A percentile compares a stretch with the other conserved stretches of the same genome.
These are phyloP conservation scores for Arthroderma uncinatum DNA, from an alignment of 2,329 filamentous ascomycete genomes.

Conservation along the genomic window DNA sequence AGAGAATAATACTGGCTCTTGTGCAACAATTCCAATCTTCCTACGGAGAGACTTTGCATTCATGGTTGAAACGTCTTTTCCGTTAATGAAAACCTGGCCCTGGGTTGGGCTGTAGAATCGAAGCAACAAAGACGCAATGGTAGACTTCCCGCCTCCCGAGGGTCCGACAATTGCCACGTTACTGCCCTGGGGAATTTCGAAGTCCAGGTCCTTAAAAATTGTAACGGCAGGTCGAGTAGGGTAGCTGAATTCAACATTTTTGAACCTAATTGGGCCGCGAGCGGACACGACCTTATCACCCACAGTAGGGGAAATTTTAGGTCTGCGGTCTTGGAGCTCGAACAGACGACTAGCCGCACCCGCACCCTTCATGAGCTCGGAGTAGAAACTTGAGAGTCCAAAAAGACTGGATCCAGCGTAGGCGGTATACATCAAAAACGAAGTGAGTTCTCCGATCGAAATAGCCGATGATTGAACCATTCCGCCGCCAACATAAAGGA, in stretches of 20 bases:
- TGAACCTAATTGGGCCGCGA: slow-evolving; percentile 78
- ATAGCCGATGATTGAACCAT: slow-evolving; percentile 81
- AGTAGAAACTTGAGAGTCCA: slow-evolving; percentile 90
- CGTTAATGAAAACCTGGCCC: slow-evolving; percentile 72
- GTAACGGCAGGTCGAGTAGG: slow-evolving; percentile 82
- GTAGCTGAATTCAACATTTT: slow-evolving; percentile 78
- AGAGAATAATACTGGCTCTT: slow-evolving; percentile 90
- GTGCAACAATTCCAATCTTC: slow-evolving; percentile 87
- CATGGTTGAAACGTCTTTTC: slow-evolving; percentile 69
- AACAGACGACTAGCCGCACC: slow-evolving; percentile 94
- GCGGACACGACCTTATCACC: slow-evolving; percentile 71
- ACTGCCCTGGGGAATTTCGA: slow-evolving; percentile 82
- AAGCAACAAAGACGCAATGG: slow-evolving; percentile 79
- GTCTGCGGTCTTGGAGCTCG: slow-evolving; percentile 82
- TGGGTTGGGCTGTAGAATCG: slow-evolving; percentile 78
- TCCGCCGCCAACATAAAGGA: slow-evolving; percentile 80
- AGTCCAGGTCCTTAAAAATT: slow-evolving; percentile 82
- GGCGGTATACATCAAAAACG: slow-evolving; percentile 97
- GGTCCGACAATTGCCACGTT: slow-evolving; percentile 96
- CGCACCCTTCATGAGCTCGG: slow-evolving; percentile 97
- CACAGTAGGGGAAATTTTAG: slow-evolving; percentile 75
- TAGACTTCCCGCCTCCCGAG: slow-evolving; percentile 91
- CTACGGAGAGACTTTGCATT: slow-evolving; percentile 88
- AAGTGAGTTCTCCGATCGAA: slow-evolving; percentile 82
- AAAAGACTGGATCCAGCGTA: slow-evolving; percentile 80